Percentiles rank a stretch among this genome's conserved stretches.
Evolutionary conservation across 1,284 basidiomycete species (phyloP).

Genomic region (Trametes sp.): DNA sequence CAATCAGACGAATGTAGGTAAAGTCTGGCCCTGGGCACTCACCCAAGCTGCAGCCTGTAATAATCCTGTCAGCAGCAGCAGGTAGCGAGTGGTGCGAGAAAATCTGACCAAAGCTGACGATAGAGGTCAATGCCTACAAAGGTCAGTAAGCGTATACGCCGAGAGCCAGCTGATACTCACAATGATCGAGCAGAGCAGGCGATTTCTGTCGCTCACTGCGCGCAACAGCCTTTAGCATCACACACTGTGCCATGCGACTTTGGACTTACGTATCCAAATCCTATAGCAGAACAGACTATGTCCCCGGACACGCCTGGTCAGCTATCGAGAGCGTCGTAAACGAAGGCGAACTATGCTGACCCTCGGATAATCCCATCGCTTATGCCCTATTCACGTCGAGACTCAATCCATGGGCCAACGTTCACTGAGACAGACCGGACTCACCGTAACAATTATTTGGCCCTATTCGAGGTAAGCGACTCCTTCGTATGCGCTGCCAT

Average conservation of each 20-base stretch:
- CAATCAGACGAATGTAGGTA: not conserved
- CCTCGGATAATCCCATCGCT: not conserved
- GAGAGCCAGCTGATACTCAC: not conserved
- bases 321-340: not conserved
- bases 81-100: not conserved
- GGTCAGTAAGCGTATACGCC: not conserved
- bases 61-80: not conserved
- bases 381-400: not conserved
- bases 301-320: not conserved
- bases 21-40: not conserved
- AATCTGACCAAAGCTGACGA: not conserved
- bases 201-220: not conserved
- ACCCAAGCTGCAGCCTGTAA: not conserved
- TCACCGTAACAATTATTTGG: not conserved
- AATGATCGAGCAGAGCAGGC: not conserved
- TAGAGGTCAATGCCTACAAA: not conserved
- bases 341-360: not conserved
- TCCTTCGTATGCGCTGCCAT: not conserved
- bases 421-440: not conserved
- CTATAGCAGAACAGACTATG: constrained; percentile 22
- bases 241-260: not conserved
- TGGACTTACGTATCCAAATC: constrained; percentile 18
- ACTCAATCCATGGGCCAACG: too few species aligned
- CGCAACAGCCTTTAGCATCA: not conserved
- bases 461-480: not conserved